These are phyloP conservation scores for Emergomyces pasteurianus DNA, from an alignment of 2,329 filamentous ascomycete species.

Conservation along the genomic window DNA sequence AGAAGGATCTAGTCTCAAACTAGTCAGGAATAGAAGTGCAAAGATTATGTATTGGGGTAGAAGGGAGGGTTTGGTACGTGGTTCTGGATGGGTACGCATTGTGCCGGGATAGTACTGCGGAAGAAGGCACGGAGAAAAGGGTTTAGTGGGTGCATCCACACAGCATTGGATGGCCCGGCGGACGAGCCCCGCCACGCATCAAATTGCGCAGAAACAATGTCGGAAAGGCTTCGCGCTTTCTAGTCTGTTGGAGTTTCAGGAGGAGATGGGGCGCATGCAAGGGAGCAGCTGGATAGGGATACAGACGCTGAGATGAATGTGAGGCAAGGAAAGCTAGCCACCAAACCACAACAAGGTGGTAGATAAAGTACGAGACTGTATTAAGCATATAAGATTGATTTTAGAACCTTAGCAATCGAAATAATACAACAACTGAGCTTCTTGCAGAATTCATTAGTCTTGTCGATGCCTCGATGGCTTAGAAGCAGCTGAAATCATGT, in stretches of 20 bases:
- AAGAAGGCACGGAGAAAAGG: slow-evolving; percentile 98
- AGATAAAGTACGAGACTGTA: not conserved
- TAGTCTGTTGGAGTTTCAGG: not conserved
- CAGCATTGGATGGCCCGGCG: slow-evolving; percentile 31
- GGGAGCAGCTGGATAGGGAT: not conserved
- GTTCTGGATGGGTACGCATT: slow-evolving; percentile 84
- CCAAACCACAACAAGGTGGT: not conserved
- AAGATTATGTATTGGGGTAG: not conserved
- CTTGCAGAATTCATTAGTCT: not conserved
- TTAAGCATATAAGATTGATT: not conserved
- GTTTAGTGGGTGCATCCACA: slow-evolving; percentile 95
- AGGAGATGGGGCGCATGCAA: not conserved
- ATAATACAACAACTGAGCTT: not conserved
- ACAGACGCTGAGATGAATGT: not conserved
- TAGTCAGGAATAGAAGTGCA: slow-evolving; percentile 4
- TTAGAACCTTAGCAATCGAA: not conserved
- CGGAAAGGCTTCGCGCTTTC: not conserved
- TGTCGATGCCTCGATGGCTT: not conserved
- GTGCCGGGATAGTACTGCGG: slow-evolving; percentile 79
- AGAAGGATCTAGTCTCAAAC: slow-evolving; percentile 54
- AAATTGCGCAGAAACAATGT: slow-evolving; percentile 13
- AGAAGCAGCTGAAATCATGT: not conserved
- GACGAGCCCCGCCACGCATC: slow-evolving; percentile 24
- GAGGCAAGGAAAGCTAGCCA: not conserved
- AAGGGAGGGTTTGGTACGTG: slow-evolving; percentile 43